phyloP scores from a whole-genome alignment of 495 filamentous ascomycete species.

The Hyaloscypha variabilis region DNA sequence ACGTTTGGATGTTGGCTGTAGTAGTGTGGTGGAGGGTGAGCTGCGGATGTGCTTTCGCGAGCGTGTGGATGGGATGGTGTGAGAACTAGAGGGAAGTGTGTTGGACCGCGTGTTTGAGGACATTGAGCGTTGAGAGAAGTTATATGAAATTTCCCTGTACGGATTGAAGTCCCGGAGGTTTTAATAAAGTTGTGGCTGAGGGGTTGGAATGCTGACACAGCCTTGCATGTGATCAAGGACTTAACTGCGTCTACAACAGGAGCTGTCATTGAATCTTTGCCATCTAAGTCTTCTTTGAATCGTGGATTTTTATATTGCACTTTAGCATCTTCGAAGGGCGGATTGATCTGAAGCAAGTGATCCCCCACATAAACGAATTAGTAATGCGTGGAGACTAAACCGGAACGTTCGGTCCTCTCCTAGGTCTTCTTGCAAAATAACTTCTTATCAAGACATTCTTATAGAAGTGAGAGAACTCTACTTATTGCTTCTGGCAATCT shows the following conservation, averaged over 20 bases:
- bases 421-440: neutral
- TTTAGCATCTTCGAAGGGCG: neutral
- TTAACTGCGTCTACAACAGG: neutral
- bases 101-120: neutral
- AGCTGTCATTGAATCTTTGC: too few species aligned
- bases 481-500: constrained; percentile 7
- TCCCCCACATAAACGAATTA: neutral
- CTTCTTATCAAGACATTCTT: neutral
- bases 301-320: too few species aligned
- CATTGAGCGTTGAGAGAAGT: neutral
- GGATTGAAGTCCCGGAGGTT: too few species aligned
- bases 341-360: neutral
- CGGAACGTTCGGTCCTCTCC: neutral
- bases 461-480: neutral
- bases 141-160: too few species aligned
- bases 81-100: neutral
- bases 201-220: neutral
- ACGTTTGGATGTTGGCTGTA: neutral
- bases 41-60: neutral
- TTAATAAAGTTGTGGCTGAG: neutral
- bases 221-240: neutral
- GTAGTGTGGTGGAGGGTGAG: neutral
- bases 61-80: neutral
- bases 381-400: neutral
- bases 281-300: too few species aligned